Conservation (phyloP, 2,329 filamentous ascomycete genomes). For the Microcyclospora tardicrescens region DNA sequence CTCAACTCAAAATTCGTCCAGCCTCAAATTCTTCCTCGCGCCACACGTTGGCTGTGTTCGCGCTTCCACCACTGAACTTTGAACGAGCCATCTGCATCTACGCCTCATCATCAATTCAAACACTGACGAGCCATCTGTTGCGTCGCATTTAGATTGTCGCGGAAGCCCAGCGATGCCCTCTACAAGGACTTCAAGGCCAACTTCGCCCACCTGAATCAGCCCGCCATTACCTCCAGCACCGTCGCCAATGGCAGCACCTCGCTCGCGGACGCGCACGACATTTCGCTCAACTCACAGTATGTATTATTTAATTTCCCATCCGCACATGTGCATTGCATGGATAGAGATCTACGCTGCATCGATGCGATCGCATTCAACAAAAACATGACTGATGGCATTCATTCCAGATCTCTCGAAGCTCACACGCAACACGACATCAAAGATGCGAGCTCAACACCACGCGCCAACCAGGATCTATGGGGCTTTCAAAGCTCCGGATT, state of each 20-base stretch:
- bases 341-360: background rate
- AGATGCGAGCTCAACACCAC: constrained; percentile 72
- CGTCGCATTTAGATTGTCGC: constrained; percentile 41
- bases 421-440: constrained; percentile 35
- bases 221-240: constrained; percentile 38
- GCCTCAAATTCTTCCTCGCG: no score
- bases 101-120: no score
- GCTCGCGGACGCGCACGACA: constrained; percentile 34
- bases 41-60: background rate
- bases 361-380: background rate
- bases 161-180: constrained; percentile 77
- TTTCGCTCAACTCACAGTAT: constrained; percentile 33
- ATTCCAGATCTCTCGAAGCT: constrained; percentile 11
- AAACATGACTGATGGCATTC: constrained; percentile 6
- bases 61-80: constrained; percentile 4
- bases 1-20: no score
- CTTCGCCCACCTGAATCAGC: constrained; percentile 55
- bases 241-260: constrained; percentile 26
- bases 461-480: constrained; percentile 68
- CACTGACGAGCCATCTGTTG: no score
- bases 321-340: background rate
- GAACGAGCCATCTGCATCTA: no score
- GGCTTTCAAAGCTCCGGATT: constrained; percentile 43
- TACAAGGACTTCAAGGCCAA: constrained; percentile 71
- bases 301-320: constrained; percentile 10